Base-by-base conservation (phyloP, 345 rosid species). In the Eucalyptus leucophloia region DNA sequence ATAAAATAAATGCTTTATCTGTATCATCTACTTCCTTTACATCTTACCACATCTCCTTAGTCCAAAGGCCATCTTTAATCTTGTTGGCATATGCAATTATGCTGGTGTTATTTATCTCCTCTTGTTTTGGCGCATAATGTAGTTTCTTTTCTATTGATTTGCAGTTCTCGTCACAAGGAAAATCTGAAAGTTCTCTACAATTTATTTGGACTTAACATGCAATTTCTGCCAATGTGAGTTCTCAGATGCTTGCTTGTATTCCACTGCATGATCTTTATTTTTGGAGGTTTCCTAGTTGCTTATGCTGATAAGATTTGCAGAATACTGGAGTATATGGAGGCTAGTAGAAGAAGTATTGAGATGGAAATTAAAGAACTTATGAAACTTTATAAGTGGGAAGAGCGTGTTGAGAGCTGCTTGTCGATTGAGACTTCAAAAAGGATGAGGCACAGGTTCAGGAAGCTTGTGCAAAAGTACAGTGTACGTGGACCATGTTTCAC, bases 171-270 rank as follows among this genome's bases (percentile, higher is more conserved):
- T 94, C 95, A 95, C 90, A 93, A 92, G 90, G 93, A 90, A 90
- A 95, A 91, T 89, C 86, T 95, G 91, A 93, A 92, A 90, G 95
- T 97, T 82, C 91, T 97, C 87, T 98, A 96, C 96, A 98, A 98
- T 90, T 67, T 94, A 54, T 96, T 95, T 91, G 99, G 99, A 82
- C 94, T 95, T 93, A 95, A 96, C 88, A 91, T 95, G 89, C 99
- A 98, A 91, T 95, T 95, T 92, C 95, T 96, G 92, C 99, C 99
- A 10, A 88, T 90, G 99, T 97, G 91, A 95, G 96, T 91, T 90
- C 69, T 80, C 86, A 62, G 6, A 81, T 51, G 24, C 88, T 86
- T 9, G 56, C 45, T 83, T 8, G 87, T 47, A 67, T 50, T 86
- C 34, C 88, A 24, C 89, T 65, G 40, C n/a, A 86, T 37, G 86